phyloP scores from a whole-genome alignment of 176 grass and related monocot genomes.

The Paspalum vaginatum region DNA sequence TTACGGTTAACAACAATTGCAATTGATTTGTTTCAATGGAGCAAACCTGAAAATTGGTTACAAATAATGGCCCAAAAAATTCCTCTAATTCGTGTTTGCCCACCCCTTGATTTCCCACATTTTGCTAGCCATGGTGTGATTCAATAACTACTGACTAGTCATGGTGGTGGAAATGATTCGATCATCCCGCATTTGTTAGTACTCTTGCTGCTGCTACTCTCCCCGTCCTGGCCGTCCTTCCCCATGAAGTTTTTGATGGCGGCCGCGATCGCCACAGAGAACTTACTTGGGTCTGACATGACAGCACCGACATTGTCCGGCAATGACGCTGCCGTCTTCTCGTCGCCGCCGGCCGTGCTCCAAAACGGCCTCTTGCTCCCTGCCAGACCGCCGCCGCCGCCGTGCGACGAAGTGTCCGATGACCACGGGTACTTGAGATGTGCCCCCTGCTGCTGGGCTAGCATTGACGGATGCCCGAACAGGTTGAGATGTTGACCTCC shows the following conservation, averaged over 20 bases:
- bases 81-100: conserved; percentile 12
- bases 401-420: conserved; percentile 15
- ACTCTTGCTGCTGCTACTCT: conserved; percentile 56
- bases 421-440: conserved; percentile 58
- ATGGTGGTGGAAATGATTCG: conserved; percentile 46
- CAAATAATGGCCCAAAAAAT: conserved; percentile 21
- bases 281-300: conserved; percentile 46
- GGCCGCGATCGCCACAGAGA: conserved; percentile 47
- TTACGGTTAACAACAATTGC: conserved; percentile 40
- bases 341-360: conserved; percentile 31
- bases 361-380: conserved; percentile 58
- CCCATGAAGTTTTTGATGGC: conserved; percentile 57
- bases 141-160: conserved; percentile 37
- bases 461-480: conserved; percentile 37
- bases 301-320: conserved; percentile 31
- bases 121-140: conserved; percentile 32
- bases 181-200: conserved; percentile 53
- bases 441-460: conserved; percentile 23
- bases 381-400: conserved; percentile 6
- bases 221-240: conserved; percentile 63
- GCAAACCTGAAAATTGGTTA: conserved; percentile 20
- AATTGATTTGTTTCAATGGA: conserved; percentile 18
- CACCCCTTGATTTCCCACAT: conserved; percentile 15
- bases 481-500: conserved; percentile 43
- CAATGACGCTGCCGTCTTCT: conserved; percentile 16